phyloP scores from a whole-genome alignment of 1,284 basidiomycete genomes.

The Cerioporus squamosus region DNA sequence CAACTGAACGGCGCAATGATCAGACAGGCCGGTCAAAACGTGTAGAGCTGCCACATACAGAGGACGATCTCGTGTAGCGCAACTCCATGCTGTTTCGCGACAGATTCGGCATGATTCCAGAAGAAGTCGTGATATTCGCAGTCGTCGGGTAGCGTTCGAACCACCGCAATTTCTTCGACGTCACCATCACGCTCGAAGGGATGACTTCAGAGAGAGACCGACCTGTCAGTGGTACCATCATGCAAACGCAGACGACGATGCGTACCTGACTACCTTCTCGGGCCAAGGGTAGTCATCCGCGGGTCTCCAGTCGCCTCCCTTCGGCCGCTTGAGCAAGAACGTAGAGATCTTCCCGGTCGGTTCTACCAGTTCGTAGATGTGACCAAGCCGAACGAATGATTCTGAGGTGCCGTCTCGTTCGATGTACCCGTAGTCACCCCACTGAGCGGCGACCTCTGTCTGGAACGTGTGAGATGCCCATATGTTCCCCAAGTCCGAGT shows the following conservation, averaged over 20 bases:
- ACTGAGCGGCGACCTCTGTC: neutral
- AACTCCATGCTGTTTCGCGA: conserved; percentile 2
- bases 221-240: too few relatives aligned
- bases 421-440: conserved; percentile 17
- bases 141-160: conserved; percentile 14
- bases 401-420: neutral
- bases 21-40: neutral
- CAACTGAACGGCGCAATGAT: neutral
- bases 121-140: conserved; percentile 18
- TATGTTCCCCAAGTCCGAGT: conserved; percentile 6
- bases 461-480: conserved; percentile 18
- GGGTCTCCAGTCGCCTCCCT: conserved; percentile 6
- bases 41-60: neutral
- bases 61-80: conserved; percentile 9
- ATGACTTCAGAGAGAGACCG: neutral
- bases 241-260: neutral
- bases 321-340: neutral
- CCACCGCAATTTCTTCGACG: conserved; percentile 13
- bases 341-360: conserved; percentile 14
- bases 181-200: neutral
- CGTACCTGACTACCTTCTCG: neutral
- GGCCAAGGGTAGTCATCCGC: conserved; percentile 13
- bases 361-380: conserved; percentile 11
- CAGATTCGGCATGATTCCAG: conserved; percentile 11
- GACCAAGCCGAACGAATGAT: conserved; percentile 8